phyloP scores from a whole-genome alignment of 768 basidiomycete genomes.

The Tephrocybe sp. region DNA sequence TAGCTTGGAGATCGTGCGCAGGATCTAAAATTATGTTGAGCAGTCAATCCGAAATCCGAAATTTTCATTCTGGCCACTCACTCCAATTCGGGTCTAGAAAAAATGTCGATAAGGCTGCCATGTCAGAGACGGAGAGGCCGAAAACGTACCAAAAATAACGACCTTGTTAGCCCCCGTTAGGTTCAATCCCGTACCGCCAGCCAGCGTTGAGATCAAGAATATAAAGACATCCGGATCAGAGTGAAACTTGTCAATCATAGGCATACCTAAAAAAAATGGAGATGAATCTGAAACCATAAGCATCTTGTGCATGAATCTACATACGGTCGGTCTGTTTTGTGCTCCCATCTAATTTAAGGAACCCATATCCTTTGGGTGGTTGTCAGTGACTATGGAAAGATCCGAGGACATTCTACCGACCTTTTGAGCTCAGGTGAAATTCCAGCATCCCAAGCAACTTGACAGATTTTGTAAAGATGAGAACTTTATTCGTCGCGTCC shows the following conservation, averaged over 20 bases:
- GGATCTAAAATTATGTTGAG: conserved; percentile 61
- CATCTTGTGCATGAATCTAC: conserved; percentile 22
- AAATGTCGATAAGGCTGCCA: conserved; percentile 5
- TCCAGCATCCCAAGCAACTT: conserved; percentile 87
- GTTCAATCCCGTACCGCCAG: conserved; percentile 91
- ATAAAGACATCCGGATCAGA: conserved; percentile 69
- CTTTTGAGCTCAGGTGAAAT: conserved; percentile 61
- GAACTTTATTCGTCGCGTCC: conserved; percentile 75
- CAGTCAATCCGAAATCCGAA: conserved; percentile 4
- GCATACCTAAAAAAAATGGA: conserved; percentile 60
- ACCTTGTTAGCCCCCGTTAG: conserved; percentile 92
- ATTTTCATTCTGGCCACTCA: conserved; percentile 36
- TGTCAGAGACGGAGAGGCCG: conserved; percentile 2
- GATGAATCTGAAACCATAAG: neutral
- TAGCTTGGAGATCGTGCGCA: conserved; percentile 91
- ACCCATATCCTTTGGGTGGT: conserved; percentile 47
- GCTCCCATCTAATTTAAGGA: conserved; percentile 79
- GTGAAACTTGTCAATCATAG: conserved; percentile 83
- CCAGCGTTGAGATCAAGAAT: conserved; percentile 88
- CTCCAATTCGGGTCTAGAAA: conserved; percentile 94
- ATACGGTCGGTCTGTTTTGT: conserved; percentile 65
- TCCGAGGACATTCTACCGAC: conserved; percentile 31
- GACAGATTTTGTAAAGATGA: conserved; percentile 93
- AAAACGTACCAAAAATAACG: conserved; percentile 73
- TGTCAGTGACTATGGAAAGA: neutral